Base-by-base conservation (phyloP, 2,329 filamentous ascomycete genomes). In the Ophiostoma quercus region DNA sequence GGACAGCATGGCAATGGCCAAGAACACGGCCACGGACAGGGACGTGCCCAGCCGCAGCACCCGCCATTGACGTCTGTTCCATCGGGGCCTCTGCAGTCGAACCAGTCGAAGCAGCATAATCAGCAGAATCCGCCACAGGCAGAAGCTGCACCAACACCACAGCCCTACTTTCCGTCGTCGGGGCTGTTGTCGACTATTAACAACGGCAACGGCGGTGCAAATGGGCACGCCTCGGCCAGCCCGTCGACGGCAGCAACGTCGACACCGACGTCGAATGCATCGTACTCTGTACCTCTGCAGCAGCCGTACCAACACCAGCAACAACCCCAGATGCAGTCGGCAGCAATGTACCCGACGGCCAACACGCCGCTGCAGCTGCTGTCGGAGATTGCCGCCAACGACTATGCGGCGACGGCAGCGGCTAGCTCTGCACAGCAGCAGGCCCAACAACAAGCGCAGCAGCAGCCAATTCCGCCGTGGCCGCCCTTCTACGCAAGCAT, bases 331-430 rank as follows among this genome's bases (percentile, higher is more conserved):
- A 65, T 51, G 32, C 66, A 47, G 1, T 43, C 68, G 2, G 25
- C 67, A 11, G 66, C 22, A 12, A 34, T 78, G 68, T 68, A 74
- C 72, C 75, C 69, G 63, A 75, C 79, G 0, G 80, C 79, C 41
- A 85, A 83, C 74, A 86, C 84, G 0, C 84, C 84, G 1, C 79
- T 87, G 3, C 83, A 87, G 68, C 79, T 87, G 32, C 80, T 87
- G 7, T 87, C 85, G 51, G 85, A 87, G 73, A 82, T 87, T 43
- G 84, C 84, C n/a, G 83, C 82, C 43, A 81, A 82, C 67, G 79
- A 82, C 62, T 76, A 76, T 37, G 71, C 74, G 2, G 60, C 60
- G 6, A 39, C 60, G 7, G 29, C 60, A 19, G 60, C 60, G 12
- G 32, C 60, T 4, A 57, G 11, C 4, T 19, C 60, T 34, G 60